Conservation (phyloP, 495 filamentous ascomycete species). For the Penicillium longicatenatum region DNA sequence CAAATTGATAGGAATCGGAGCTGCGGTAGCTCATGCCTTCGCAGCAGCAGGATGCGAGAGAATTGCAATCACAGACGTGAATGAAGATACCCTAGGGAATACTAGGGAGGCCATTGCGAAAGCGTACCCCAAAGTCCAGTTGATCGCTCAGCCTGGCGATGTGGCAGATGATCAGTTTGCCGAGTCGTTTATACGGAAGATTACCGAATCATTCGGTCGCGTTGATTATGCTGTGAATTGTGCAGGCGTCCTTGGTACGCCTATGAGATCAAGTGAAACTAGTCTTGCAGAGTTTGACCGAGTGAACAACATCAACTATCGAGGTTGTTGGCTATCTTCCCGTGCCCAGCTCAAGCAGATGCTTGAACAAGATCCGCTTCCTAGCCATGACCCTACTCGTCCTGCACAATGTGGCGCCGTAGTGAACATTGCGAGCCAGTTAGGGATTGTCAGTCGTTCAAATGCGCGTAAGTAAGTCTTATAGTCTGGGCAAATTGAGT, state of each 20-base stretch:
- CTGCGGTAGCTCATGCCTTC: constrained; percentile 52
- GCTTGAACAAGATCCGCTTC: constrained; percentile 48
- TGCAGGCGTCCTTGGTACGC: constrained; percentile 47
- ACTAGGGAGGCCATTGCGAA: constrained; percentile 34
- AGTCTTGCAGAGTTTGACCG: constrained; percentile 45
- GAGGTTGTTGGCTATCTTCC: constrained; percentile 53
- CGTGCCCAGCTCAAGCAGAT: constrained; percentile 50
- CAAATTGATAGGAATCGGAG: constrained; percentile 51
- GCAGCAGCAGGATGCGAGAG: constrained; percentile 48
- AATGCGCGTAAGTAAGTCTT: constrained; percentile 42
- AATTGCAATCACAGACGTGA: constrained; percentile 54
- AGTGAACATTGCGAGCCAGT: constrained; percentile 57
- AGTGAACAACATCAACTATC: constrained; percentile 55
- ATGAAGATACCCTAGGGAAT: constrained; percentile 35
- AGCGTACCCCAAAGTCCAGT: constrained; percentile 26
- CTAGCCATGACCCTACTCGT: constrained; percentile 39
- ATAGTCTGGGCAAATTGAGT: background rate
- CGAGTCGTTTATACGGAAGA: constrained; percentile 35
- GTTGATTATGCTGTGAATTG: constrained; percentile 56
- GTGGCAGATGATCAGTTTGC: constrained; percentile 47
- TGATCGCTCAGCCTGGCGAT: constrained; percentile 40
- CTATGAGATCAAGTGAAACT: constrained; percentile 38
- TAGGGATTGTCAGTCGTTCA: constrained; percentile 53
- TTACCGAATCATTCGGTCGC: constrained; percentile 38
- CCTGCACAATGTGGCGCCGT: constrained; percentile 42